Conservation (phyloP, 768 basidiomycete species). For the Boletus tomentosulus region DNA sequence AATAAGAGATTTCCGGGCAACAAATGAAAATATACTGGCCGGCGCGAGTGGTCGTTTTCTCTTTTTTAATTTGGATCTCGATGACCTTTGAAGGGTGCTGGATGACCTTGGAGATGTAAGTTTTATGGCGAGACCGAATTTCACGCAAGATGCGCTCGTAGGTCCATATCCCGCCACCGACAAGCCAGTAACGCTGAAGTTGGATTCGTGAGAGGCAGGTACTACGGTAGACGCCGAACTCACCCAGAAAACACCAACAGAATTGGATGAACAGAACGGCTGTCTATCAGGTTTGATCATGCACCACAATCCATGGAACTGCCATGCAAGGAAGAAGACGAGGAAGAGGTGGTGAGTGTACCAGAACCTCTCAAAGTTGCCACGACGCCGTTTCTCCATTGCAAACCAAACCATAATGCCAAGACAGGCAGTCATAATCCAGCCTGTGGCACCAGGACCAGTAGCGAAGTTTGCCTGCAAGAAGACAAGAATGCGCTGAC, state of each 20-base stretch:
- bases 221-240: conserved; percentile 21
- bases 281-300: conserved; percentile 91
- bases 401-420: conserved; percentile 84
- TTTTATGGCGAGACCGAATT: conserved; percentile 83
- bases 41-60: conserved; percentile 75
- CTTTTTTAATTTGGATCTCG: conserved; percentile 97
- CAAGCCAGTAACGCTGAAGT: conserved; percentile 79
- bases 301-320: conserved; percentile 95
- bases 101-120: conserved; percentile 92
- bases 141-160: conserved; percentile 88
- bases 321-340: conserved; percentile 91
- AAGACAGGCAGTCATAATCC: conserved; percentile 79
- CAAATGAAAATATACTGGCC: conserved; percentile 93
- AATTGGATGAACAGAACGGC: conserved; percentile 81
- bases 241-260: conserved; percentile 95
- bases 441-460: conserved; percentile 79
- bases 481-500: conserved; percentile 63
- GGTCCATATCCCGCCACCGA: conserved; percentile 84
- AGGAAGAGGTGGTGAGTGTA: conserved; percentile 88
- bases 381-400: conserved; percentile 70
- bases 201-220: conserved; percentile 3
- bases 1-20: conserved; percentile 90
- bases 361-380: conserved; percentile 87
- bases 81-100: conserved; percentile 93
- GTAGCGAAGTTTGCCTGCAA: conserved; percentile 75